Base-by-base conservation (phyloP, 2,329 filamentous ascomycete species). In the Alternaria arborescens region DNA sequence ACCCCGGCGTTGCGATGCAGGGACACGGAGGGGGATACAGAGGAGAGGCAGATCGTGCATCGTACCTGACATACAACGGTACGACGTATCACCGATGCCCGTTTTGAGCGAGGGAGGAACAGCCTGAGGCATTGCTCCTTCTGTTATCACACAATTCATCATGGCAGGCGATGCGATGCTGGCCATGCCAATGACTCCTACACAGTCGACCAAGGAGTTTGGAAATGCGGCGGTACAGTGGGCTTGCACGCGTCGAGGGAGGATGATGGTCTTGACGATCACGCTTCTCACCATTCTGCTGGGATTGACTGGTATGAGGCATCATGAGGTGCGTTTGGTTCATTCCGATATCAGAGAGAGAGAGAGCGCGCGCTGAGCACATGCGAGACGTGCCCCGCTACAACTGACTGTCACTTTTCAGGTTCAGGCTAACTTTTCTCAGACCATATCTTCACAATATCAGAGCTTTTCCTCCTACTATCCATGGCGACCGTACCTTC, bases 151-250 rank as follows among this genome's bases (percentile, higher is more conserved):
- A 53, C 42, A 44, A 24, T 24, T 20, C 47, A 53, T 14, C 54
- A 74, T 73, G 69, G 64, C 66, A 20, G 66, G 70, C 59, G 71
- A 73, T 20, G 52, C 55, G 10, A 67, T 74, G 64, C 65, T 69
- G 56, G 24, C 52, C 5, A 71, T 71, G 65, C 67, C 68, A 24
- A 70, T 72, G 66, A 72, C 71, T 44, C 70, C 71, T 34, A 61
- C 65, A 48, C 67, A 67, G 20, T 68, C 69, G 50, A 65, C 71
- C 34, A 58, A 59, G 22, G 62, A 69, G 24, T 44, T 75, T 40
- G 67, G 69, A 22, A 65, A 64, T 61, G 76, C 76, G 16, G 72
- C 68, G 14, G 52, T 76, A 12, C 68, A 70, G 50, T 77, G 73
- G 73, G 66, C 63, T 10, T 70, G 69, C 41, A 68, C 72, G 24